Base-by-base conservation (phyloP, 2,329 filamentous ascomycete species). In the Aspergillus pseudoglaucus region DNA sequence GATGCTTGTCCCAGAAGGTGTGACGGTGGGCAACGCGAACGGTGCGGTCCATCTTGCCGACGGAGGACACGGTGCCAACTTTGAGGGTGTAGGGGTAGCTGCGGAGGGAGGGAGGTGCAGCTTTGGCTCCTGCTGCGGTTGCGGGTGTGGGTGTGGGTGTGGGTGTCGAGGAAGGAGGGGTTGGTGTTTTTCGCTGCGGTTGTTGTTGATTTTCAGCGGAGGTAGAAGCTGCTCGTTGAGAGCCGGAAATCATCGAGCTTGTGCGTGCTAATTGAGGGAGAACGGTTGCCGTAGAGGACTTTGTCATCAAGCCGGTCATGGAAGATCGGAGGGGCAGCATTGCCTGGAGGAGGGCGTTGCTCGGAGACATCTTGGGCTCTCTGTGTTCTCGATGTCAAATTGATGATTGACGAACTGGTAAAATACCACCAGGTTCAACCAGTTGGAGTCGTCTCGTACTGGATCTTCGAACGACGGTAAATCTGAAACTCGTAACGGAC, bases 31-130 rank as follows among this genome's bases (percentile, higher is more conserved):
- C 47, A 44, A 72, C 69, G 42, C 61, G 63, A 44, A 69, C 69
- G 30, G 68, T 71, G 48, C 65, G 66, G 46, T 70, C 58, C 69
- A 72, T 72, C 22, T 59, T 59, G 44, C 69, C 69, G 43, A 68
- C 68, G 18, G 68, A 69, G 42, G 64, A 57, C 22, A 72, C 69
- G 38, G 68, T 72, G 53, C 69, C 69, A 48, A 55, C 64, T 49
- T 65, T 65, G 46, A 62, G 45, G 44, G 51, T 56, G 53, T 62
- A 68, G 52, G 65, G 63, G 52, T 69, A 70, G 47, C 46, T 53
- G 55, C 66, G 66, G 47, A 67, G 59, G 32, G 60, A 62, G 35
- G 64, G 54, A 18, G 58, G 61, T 10, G 42, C 38, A 52, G 50
- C 48, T 46, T 42, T 35, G 37, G 41, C 17, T 41, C 22, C 40